Evolutionary conservation across 73 alveolate genomes (phyloP).

Genomic region (Breviolum minutum): DNA sequence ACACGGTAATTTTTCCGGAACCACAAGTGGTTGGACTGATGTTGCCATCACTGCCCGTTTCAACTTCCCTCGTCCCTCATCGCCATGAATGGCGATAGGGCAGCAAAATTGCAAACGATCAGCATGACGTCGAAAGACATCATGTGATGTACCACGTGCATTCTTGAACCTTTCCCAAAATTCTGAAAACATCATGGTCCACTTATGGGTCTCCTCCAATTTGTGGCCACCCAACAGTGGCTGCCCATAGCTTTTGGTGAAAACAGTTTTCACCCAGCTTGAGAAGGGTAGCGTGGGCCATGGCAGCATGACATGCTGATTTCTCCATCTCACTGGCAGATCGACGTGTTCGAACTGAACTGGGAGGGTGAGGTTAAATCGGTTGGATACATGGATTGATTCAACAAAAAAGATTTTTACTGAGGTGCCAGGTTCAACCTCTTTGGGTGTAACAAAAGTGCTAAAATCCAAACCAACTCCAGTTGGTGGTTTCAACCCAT

Average conservation of each 20-base stretch:
- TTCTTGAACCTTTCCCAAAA: neutral
- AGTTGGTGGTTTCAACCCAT: too few relatives aligned
- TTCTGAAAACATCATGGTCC: too few relatives aligned
- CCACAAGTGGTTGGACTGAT: neutral
- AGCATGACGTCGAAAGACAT: neutral
- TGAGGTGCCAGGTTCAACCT: too few relatives aligned
- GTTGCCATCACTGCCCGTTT: slow-evolving; percentile 5
- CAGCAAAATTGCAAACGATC: neutral
- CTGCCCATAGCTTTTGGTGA: neutral
- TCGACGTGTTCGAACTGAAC: neutral
- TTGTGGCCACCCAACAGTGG: neutral
- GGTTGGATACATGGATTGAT: too few relatives aligned
- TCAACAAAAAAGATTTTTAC: too few relatives aligned
- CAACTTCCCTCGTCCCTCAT: slow-evolving; percentile 15
- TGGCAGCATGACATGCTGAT: neutral
- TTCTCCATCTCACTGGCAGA: neutral
- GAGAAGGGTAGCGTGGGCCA: neutral
- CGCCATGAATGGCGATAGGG: neutral
- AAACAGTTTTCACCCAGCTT: neutral
- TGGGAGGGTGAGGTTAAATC: neutral
- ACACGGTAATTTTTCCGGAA: too few relatives aligned
- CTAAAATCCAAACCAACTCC: too few relatives aligned
- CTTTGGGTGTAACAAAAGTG: too few relatives aligned
- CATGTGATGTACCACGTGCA: neutral
- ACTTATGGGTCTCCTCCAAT: neutral